Evolutionary conservation across 1,139 yeast species (phyloP), one percentile per base, ranked within the genome.

Genomic region (Suzukiozyma palmioleophila): DNA sequence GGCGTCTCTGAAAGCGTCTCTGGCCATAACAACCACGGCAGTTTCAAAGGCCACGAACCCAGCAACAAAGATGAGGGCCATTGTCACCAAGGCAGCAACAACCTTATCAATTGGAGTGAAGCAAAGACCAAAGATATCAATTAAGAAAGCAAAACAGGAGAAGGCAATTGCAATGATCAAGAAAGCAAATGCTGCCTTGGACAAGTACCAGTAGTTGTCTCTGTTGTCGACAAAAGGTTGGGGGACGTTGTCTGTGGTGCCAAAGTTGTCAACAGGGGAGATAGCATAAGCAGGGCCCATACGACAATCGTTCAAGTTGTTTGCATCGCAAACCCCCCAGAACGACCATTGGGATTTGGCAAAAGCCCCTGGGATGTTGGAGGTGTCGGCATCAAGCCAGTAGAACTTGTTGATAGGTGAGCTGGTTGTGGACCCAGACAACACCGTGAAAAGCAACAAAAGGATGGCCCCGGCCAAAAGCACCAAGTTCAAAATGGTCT

Each of bases 331-430:
- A 35, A 82, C 74, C 50, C 92, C 92, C 94, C 94, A 84, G 67
- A 79, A 84, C 2, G 90, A 81, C 92, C 92, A 84, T 48, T 86
- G 79, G 14, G 87, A 66, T 42, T 51, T 51, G 28, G 59, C 62
- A 28, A 74, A 71, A n/a, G 89, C 87, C 42, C 68, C 65, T 8
- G 71, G 47, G 41, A 83, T 79, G 38, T 56, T 56, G 1, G 77
- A 60, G 38, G 92, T 84, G 56, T 83, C 82, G 38, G 83, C 92
- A 57, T 75, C 67, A 35, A 84, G 56, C 89, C 89, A 82, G 64
- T 80, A 84, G 51, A 84, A 82, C 38, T 63, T 64, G 60, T 81
- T 67, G 53, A 84, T 72, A 29, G 92, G 90, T 66, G 63, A 73
- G 46, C 69, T 66, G 49, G 72, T 59, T 36, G 81, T 68, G 6